phyloP scores from a whole-genome alignment of 345 rosid species.

The Leavenworthia alabamica region DNA sequence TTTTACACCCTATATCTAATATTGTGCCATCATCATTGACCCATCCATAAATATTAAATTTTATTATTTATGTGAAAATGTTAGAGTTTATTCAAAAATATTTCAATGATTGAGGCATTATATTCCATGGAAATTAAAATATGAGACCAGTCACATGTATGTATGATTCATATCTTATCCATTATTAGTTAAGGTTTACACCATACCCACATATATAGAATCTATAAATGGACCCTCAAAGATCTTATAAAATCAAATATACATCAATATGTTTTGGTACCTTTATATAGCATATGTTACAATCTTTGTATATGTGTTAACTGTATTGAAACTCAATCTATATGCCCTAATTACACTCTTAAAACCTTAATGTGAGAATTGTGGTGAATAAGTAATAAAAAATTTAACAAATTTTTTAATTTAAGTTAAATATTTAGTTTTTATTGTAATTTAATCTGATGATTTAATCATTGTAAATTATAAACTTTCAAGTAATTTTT shows the following conservation, averaged over 20 bases:
- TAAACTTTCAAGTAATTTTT: no score
- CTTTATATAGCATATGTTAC: background rate
- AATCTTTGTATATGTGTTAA: background rate
- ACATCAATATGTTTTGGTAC: constrained; percentile 16
- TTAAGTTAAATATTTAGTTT: no score
- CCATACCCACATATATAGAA: constrained; percentile 17
- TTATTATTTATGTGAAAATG: constrained; percentile 25
- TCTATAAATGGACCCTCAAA: constrained; percentile 22
- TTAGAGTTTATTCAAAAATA: background rate
- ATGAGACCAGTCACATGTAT: no score
- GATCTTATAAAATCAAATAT: constrained; percentile 16
- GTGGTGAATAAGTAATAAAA: constrained; percentile 20
- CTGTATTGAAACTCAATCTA: background rate
- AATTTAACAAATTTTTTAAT: no score
- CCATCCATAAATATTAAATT: constrained; percentile 12
- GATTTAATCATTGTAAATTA: no score
- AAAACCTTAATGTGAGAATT: constrained; percentile 16
- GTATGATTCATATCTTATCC: no score
- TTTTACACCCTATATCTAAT: constrained; percentile 20
- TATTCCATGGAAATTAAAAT: constrained; percentile 7
- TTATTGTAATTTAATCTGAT: no score
- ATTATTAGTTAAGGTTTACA: constrained; percentile 21
- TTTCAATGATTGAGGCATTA: constrained; percentile 12
- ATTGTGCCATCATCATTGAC: constrained; percentile 29
- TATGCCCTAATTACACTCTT: no score